A percentile compares a stretch with the other conserved stretches of the same genome.
Evolutionary conservation across 2,329 filamentous ascomycete genomes (phyloP).

Genomic region (Byssoonygena ceratinophila): DNA sequence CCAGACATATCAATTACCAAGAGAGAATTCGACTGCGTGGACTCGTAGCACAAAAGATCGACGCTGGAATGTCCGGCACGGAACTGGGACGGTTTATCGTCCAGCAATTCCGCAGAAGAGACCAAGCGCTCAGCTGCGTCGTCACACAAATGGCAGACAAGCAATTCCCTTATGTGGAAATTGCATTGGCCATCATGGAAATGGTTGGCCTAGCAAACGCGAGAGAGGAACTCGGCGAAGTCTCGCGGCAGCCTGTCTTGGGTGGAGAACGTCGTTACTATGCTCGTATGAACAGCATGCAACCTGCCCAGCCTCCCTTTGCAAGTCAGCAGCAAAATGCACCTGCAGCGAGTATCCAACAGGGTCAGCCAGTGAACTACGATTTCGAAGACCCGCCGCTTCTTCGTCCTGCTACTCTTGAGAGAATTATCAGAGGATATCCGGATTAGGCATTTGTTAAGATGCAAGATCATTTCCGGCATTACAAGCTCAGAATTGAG

Average conservation of each 20-base stretch:
- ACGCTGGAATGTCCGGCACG: conserved; percentile 8
- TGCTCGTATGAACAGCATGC: neutral
- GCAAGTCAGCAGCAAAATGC: neutral
- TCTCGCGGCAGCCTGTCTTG: neutral
- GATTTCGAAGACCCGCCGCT: conserved; percentile 1
- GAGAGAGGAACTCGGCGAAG: neutral
- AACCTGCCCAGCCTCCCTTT: neutral
- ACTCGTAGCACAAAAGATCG: conserved; percentile 2
- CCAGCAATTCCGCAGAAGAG: conserved; percentile 9
- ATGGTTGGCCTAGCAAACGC: conserved; percentile 10
- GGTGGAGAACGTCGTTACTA: conserved; percentile 6
- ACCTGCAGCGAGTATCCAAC: neutral
- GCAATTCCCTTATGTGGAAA: conserved; percentile 11
- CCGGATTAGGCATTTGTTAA: neutral
- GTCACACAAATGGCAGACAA: conserved; percentile 16
- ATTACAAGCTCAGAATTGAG: no score
- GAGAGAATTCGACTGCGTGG: conserved; percentile 3
- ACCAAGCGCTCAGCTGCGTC: conserved; percentile 11
- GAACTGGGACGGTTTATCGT: conserved; percentile 16
- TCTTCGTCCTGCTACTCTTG: conserved; percentile 10
- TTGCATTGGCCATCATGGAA: conserved; percentile 13
- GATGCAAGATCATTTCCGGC: no score
- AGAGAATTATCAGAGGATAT: conserved; percentile 10
- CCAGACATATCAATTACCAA: neutral
- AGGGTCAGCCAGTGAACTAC: neutral